Evolutionary conservation across 306 rosid species (phyloP), one percentile per base, ranked within the genome.

Genomic region (Quercus aquifolioides): DNA sequence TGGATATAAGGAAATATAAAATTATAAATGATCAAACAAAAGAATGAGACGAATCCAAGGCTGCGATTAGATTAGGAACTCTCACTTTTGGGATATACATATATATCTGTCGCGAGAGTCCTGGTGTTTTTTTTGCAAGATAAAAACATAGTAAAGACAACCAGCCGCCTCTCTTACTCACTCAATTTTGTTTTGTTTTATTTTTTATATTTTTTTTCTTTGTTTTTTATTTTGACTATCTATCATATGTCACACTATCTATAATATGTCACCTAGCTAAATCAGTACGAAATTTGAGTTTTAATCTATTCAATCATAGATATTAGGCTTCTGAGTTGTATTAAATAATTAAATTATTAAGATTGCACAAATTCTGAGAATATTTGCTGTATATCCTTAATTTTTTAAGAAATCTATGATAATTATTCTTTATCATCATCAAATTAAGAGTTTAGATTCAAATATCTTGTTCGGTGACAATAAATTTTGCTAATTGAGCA

Each of bases 101-200:
- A 6, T 5, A 79, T 5, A 79, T 35, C 9, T 75, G 78, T 84
- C 84, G 71, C 71, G 57, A 62, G 78, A 41, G 8, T 1, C 33
- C 4, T 69, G 52, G 71, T 55, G 72, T 33, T 75, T 21, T 80
- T 71, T 51, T 41, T 56, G 77, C 73, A 80, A 78, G 2, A 28
- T 17, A 74, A 26, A 28, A 76, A 67, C 59, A 63, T 56, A 4
- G 43, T 56, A 80, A 80, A 79, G 74, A 73, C 82, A 73, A 80
- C 67, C n/a, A 76, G 72, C 80, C 83, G 79, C 55, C 74, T 64
- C 49, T 5, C 56, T n/a, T 28, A 15, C 76, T 26, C 74, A 31
- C 6, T 21, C 49, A 52, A 80, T 68, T 59, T 69, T 41, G 3
- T 25, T 33, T 65, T 38, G 3, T 7, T 38, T 38, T 38, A 2